Evolutionary conservation across 768 basidiomycete genomes (phyloP).

Genomic region (Calocybe indica): DNA sequence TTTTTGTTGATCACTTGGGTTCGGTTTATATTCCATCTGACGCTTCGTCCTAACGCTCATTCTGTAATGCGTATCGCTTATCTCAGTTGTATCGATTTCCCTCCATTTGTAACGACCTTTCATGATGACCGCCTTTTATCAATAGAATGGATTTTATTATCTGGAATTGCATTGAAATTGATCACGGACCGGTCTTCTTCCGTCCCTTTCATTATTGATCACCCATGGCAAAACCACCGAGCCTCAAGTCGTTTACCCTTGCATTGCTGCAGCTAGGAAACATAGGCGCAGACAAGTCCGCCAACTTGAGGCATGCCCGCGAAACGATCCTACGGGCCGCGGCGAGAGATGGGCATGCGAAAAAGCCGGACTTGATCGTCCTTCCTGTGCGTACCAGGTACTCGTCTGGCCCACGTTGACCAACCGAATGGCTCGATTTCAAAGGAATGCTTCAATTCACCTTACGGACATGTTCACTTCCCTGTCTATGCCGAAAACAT

Average conservation of each 20-base stretch:
- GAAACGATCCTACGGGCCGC: constrained; percentile 76
- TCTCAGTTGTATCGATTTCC: no score
- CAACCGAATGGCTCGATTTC: constrained; percentile 2
- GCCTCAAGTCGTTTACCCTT: constrained; percentile 71
- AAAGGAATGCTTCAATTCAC: constrained; percentile 87
- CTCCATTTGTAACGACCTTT: no score
- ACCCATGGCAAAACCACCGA: background rate
- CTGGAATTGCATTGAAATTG: no score
- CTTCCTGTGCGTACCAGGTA: constrained; percentile 54
- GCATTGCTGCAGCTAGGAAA: constrained; percentile 89
- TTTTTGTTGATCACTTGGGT: constrained; percentile 1
- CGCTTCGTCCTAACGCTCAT: no score
- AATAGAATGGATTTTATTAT: no score
- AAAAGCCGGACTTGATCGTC: constrained; percentile 77
- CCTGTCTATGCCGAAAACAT: constrained; percentile 81
- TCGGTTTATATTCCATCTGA: background rate
- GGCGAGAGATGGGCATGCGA: constrained; percentile 15
- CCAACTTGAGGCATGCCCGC: constrained; percentile 79
- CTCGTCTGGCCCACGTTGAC: background rate
- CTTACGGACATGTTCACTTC: constrained; percentile 77
- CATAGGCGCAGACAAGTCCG: constrained; percentile 61
- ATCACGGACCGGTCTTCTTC: no score
- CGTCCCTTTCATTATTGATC: no score
- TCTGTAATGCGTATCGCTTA: no score
- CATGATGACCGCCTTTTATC: no score